Conservation (phyloP, 495 filamentous ascomycete species). For the Polyplosphaeria fusca region DNA sequence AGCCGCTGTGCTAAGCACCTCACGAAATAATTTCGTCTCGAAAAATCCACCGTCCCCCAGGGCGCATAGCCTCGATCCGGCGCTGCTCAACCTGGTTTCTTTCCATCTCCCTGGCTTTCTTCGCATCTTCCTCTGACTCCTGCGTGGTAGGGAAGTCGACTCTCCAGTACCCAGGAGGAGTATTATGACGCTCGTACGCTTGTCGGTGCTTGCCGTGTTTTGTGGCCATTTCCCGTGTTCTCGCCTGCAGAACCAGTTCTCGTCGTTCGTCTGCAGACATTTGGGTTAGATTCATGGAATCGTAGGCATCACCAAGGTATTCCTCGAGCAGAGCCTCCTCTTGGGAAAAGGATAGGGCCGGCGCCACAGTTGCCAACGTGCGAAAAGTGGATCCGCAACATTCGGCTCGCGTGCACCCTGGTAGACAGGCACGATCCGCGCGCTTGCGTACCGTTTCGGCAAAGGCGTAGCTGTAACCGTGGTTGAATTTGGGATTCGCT, state of each 20-base stretch:
- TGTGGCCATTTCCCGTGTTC: slow-evolving; percentile 64
- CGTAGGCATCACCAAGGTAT: slow-evolving; percentile 59
- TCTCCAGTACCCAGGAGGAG: slow-evolving; percentile 87
- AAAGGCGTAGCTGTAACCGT: slow-evolving; percentile 72
- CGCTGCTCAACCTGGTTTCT: slow-evolving; percentile 65
- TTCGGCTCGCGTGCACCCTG: slow-evolving; percentile 70
- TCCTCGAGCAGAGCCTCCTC: slow-evolving; percentile 52
- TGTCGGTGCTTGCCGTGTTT: slow-evolving; percentile 73
- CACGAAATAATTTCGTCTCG: no score
- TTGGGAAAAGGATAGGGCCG: slow-evolving; percentile 36
- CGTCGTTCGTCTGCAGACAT: slow-evolving; percentile 47
- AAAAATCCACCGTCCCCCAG: slow-evolving; percentile 71
- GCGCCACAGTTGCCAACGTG: slow-evolving; percentile 49
- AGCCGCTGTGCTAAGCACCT: no score
- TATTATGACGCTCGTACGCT: slow-evolving; percentile 61
- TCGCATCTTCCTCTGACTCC: slow-evolving; percentile 61
- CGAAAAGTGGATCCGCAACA: slow-evolving; percentile 77
- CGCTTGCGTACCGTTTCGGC: slow-evolving; percentile 69
- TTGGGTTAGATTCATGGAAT: slow-evolving; percentile 16
- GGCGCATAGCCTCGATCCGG: slow-evolving; percentile 76
- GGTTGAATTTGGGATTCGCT: slow-evolving; percentile 70
- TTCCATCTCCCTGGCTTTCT: slow-evolving; percentile 58
- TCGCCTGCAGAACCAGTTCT: slow-evolving; percentile 63
- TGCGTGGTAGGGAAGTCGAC: slow-evolving; percentile 84
- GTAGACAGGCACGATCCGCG: slow-evolving; percentile 68